These are phyloP conservation scores for Santalum album DNA, from an alignment of 164 flowering plant species.

Conservation along the genomic window DNA sequence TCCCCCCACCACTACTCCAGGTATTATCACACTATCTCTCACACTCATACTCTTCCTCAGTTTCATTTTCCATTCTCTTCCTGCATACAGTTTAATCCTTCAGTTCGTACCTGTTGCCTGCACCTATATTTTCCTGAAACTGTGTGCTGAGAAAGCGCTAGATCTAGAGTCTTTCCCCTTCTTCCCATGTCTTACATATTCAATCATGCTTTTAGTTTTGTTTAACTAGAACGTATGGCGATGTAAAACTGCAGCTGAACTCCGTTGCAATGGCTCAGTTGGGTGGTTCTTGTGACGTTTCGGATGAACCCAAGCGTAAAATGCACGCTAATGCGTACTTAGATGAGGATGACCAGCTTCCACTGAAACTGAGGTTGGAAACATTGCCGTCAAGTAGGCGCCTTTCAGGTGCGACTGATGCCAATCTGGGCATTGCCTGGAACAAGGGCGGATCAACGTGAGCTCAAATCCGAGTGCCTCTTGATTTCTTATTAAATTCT, in stretches of 20 bases:
- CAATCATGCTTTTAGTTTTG: too few relatives aligned
- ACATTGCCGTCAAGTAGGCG: not conserved
- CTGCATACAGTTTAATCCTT: too few relatives aligned
- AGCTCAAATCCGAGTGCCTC: not conserved
- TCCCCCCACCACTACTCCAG: too few relatives aligned
- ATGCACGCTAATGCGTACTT: not conserved
- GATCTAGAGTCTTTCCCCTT: too few relatives aligned
- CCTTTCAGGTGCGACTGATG: not conserved
- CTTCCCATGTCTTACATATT: too few relatives aligned
- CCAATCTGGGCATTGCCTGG: not conserved
- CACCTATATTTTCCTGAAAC: too few relatives aligned
- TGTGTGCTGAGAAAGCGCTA: too few relatives aligned
- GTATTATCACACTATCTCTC: too few relatives aligned
- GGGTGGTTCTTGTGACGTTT: not conserved
- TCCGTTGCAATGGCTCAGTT: conserved; percentile 7
- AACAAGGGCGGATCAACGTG: not conserved
- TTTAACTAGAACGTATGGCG: too few relatives aligned
- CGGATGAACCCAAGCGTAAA: conserved; percentile 1
- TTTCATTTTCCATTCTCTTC: too few relatives aligned
- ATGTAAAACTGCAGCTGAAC: not conserved
- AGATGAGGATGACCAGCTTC: conserved; percentile 15
- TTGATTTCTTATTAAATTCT: not conserved
- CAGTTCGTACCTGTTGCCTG: too few relatives aligned
- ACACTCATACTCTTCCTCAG: too few relatives aligned
- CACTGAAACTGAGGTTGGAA: conserved; percentile 10